phyloP scores from a whole-genome alignment of 2,329 filamentous ascomycete genomes.

The Cadophora sp. region DNA sequence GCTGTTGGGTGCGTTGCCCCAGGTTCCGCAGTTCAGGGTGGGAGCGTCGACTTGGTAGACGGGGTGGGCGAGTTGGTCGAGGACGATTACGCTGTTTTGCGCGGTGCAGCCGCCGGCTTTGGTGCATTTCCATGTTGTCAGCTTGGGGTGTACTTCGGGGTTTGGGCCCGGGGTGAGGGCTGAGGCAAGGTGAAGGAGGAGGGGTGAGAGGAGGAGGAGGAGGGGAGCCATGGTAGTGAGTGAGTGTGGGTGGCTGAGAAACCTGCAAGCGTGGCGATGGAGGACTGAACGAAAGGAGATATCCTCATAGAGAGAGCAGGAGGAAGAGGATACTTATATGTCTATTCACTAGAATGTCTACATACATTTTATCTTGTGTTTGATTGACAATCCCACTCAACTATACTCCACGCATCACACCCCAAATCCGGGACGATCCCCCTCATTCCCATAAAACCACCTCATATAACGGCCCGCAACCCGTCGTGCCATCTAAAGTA shows the following conservation, averaged over 20 bases:
- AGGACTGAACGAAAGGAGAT: background rate
- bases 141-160: slow-evolving; percentile 56
- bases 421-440: background rate
- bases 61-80: slow-evolving; percentile 54
- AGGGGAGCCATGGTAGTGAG: slow-evolving; percentile 3
- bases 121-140: slow-evolving; percentile 60
- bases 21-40: slow-evolving; percentile 33
- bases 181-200: slow-evolving; percentile 33
- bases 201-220: background rate
- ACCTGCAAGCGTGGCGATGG: background rate
- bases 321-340: background rate
- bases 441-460: background rate
- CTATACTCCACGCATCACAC: background rate
- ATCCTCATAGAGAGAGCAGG: background rate
- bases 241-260: slow-evolving; percentile 2
- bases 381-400: background rate
- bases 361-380: background rate
- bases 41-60: slow-evolving; percentile 51
- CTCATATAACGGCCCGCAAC: background rate
- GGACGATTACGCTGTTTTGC: slow-evolving; percentile 55
- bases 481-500: background rate
- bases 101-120: slow-evolving; percentile 54
- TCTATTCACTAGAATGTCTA: background rate
- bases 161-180: slow-evolving; percentile 50
- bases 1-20: slow-evolving; percentile 44